phyloP scores from a whole-genome alignment of 257 asterid genomes.

The Leptodermis oblonga region DNA sequence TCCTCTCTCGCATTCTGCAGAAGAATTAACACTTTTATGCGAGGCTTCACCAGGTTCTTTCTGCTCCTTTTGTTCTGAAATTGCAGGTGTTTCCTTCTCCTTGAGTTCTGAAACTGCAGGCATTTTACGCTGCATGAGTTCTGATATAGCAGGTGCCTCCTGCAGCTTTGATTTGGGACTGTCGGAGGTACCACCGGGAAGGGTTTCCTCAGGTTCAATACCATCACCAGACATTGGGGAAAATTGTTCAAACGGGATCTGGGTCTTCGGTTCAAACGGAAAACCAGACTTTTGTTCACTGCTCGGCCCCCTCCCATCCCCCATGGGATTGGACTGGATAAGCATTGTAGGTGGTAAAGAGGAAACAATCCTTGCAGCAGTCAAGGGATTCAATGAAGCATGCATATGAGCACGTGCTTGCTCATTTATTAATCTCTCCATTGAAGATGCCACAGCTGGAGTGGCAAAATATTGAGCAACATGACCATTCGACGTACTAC shows the following conservation, averaged over 20 bases:
- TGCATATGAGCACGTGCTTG: conserved; percentile 28
- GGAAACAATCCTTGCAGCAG: conserved; percentile 23
- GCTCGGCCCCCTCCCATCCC: conserved; percentile 25
- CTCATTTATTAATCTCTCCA: conserved; percentile 40
- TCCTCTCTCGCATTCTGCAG: conserved; percentile 33
- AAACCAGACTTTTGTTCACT: conserved; percentile 21
- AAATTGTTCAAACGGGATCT: conserved; percentile 29
- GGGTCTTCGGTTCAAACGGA: conserved; percentile 31
- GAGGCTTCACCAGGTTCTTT: conserved; percentile 24
- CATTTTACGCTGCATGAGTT: conserved; percentile 1
- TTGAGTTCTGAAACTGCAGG: conserved; percentile 21
- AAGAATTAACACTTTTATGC: conserved; percentile 17
- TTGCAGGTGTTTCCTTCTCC: conserved; percentile 10
- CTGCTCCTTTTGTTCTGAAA: conserved; percentile 26
- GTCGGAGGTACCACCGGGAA: conserved; percentile 22
- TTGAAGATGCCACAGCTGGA: conserved; percentile 27
- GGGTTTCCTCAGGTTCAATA: conserved; percentile 19
- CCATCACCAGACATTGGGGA: conserved; percentile 29
- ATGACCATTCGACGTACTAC: conserved; percentile 30
- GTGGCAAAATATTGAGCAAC: conserved; percentile 31
- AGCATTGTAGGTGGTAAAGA: conserved; percentile 19
- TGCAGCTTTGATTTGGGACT: conserved; percentile 25
- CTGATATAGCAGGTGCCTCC: conserved; percentile 3
- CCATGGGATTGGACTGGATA: conserved; percentile 28
- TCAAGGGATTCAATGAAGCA: conserved; percentile 30